Evolutionary conservation across 2,329 filamentous ascomycete species (phyloP).

Genomic region (Aureobasidium sp.): DNA sequence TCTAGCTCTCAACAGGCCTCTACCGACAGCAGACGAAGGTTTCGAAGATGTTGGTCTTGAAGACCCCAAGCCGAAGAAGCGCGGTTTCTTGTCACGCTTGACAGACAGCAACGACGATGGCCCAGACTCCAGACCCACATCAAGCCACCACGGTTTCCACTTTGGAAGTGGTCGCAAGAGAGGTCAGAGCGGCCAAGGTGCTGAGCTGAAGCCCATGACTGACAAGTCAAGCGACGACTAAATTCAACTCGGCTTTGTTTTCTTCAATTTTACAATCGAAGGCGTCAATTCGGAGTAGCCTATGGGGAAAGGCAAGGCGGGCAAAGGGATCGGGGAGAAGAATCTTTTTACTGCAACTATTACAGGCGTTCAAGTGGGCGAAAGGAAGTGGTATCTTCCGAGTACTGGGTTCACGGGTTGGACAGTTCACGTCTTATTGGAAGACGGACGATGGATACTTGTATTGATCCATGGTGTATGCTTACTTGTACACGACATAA

Average conservation of each 20-base stretch:
- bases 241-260: neutral
- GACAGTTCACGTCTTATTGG: neutral
- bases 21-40: constrained; percentile 47
- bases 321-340: neutral
- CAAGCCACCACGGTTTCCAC: constrained; percentile 33
- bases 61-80: constrained; percentile 65
- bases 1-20: constrained; percentile 24
- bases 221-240: constrained; percentile 6
- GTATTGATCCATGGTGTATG: neutral
- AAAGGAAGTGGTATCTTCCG: constrained; percentile 5
- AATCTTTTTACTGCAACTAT: neutral
- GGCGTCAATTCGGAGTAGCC: neutral
- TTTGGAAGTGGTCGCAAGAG: constrained; percentile 59
- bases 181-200: constrained; percentile 59
- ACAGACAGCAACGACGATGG: constrained; percentile 45
- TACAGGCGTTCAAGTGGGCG: neutral
- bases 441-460: neutral
- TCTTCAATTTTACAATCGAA: neutral
- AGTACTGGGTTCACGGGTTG: neutral
- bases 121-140: constrained; percentile 34
- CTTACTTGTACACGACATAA: neutral
- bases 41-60: constrained; percentile 92
- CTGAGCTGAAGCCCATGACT: constrained; percentile 58
- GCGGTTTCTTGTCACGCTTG: constrained; percentile 72
- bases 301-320: constrained; percentile 3